These are phyloP conservation scores for Closterium sp. DNA, from an alignment of 139 green algal species.

Conservation along the genomic window DNA sequence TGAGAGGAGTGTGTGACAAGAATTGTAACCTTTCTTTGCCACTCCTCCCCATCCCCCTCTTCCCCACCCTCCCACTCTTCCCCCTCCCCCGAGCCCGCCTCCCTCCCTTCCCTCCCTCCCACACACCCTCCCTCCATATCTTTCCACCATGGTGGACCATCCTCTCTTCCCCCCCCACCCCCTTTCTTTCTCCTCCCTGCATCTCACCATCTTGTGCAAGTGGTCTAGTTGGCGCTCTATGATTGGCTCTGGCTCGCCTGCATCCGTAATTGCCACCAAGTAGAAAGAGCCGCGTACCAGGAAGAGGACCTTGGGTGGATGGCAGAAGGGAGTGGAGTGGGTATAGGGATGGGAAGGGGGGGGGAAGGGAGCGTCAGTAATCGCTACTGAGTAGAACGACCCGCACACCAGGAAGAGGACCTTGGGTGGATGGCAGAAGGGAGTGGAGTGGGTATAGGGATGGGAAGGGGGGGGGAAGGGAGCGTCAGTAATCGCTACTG, in stretches of 20 bases:
- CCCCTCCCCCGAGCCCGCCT: not conserved
- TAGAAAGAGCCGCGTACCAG: conserved; percentile 64
- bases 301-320: conserved; percentile 61
- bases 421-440: too few relatives aligned
- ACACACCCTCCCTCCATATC: not conserved
- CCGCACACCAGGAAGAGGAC: not conserved
- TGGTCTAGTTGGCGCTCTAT: conserved; percentile 65
- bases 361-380: not conserved
- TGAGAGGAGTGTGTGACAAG: too few relatives aligned
- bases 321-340: too few relatives aligned
- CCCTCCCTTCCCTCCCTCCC: not conserved
- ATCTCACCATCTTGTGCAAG: conserved; percentile 59
- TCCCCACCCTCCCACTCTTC: not conserved
- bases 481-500: too few relatives aligned
- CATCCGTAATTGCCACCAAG: conserved; percentile 62
- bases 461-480: too few relatives aligned
- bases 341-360: too few relatives aligned
- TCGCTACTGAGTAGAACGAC: not conserved
- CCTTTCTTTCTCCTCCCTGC: too few relatives aligned
- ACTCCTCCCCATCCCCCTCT: not conserved
- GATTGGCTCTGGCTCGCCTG: conserved; percentile 57
- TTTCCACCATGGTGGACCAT: too few relatives aligned
- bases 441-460: too few relatives aligned
- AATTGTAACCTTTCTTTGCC: too few relatives aligned
- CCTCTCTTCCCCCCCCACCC: too few relatives aligned